Conservation (phyloP, 352 stramenopile genomes). For the Phytophthora syringae region DNA sequence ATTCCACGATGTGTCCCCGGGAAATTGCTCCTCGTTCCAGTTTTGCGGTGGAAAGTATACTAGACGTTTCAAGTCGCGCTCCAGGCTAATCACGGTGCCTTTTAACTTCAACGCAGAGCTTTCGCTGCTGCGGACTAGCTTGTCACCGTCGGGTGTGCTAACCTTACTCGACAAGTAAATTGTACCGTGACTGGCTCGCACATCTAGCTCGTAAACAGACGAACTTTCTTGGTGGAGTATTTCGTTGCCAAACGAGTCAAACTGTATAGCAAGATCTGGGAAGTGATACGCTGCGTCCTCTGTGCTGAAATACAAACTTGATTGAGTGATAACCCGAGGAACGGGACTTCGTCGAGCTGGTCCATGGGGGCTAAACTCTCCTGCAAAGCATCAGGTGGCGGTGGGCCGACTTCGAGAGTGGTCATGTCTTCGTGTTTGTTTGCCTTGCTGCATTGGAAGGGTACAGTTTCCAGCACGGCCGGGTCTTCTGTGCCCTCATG, state of each 20-base stretch:
- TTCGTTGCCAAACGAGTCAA: not conserved
- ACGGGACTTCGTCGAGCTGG: constrained; percentile 34
- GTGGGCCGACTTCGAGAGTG: constrained; percentile 12
- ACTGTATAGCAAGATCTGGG: constrained; percentile 38
- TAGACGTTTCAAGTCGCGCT: constrained; percentile 29
- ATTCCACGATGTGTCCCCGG: constrained; percentile 43
- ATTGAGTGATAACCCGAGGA: constrained; percentile 34
- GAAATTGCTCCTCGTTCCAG: constrained; percentile 51
- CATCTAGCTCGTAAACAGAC: constrained; percentile 19
- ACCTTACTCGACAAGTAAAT: constrained; percentile 9
- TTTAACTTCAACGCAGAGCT: constrained; percentile 5
- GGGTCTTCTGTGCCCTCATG: too few species aligned
- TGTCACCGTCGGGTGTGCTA: not conserved
- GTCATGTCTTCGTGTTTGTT: constrained; percentile 29
- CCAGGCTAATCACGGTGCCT: constrained; percentile 24
- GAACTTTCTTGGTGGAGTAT: not conserved
- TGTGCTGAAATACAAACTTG: constrained; percentile 38
- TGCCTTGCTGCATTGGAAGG: constrained; percentile 20
- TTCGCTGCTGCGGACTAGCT: not conserved
- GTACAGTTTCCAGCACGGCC: constrained; percentile 19
- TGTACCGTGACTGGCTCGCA: constrained; percentile 29
- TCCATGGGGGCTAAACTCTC: constrained; percentile 29
- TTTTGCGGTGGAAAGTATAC: constrained; percentile 53
- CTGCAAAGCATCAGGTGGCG: constrained; percentile 17
- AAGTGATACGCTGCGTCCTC: constrained; percentile 60